phyloP scores from a whole-genome alignment of 371 early-diverging fungal genomes.

The Zychaea mexicana region DNA sequence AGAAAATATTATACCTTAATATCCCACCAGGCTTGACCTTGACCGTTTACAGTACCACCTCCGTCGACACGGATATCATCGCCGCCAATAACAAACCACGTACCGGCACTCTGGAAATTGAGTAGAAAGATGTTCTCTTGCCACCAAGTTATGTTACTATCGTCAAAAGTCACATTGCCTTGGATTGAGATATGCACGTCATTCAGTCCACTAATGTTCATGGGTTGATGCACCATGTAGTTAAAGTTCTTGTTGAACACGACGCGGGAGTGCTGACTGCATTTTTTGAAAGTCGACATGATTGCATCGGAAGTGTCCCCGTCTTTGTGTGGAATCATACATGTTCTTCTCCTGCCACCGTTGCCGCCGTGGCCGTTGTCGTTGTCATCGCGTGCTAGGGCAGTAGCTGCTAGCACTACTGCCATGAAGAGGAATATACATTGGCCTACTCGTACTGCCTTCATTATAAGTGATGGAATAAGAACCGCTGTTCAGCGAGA shows the following conservation, averaged over 20 bases:
- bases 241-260: constrained; percentile 2
- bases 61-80: constrained; percentile 18
- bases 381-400: too few relatives aligned
- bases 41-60: constrained; percentile 20
- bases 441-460: too few relatives aligned
- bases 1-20: constrained; percentile 11
- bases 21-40: constrained; percentile 27
- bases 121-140: constrained; percentile 20
- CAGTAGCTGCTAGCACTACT: too few relatives aligned
- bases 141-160: constrained; percentile 19
- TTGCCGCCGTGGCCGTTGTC: too few relatives aligned
- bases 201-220: constrained; percentile 21
- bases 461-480: too few relatives aligned
- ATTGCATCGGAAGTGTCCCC: constrained; percentile 8
- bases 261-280: constrained; percentile 4
- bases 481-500: too few relatives aligned
- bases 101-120: constrained; percentile 27
- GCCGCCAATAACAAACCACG: constrained; percentile 26
- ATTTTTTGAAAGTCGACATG: constrained; percentile 9
- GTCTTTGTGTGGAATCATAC: constrained; percentile 7
- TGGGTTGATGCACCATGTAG: constrained; percentile 8
- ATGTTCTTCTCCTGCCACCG: constrained; percentile 1
- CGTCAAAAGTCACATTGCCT: constrained; percentile 14
- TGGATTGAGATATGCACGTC: constrained; percentile 20
- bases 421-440: too few relatives aligned